phyloP scores from a whole-genome alignment of 176 grass and related monocot genomes.

The Chloris gayana region DNA sequence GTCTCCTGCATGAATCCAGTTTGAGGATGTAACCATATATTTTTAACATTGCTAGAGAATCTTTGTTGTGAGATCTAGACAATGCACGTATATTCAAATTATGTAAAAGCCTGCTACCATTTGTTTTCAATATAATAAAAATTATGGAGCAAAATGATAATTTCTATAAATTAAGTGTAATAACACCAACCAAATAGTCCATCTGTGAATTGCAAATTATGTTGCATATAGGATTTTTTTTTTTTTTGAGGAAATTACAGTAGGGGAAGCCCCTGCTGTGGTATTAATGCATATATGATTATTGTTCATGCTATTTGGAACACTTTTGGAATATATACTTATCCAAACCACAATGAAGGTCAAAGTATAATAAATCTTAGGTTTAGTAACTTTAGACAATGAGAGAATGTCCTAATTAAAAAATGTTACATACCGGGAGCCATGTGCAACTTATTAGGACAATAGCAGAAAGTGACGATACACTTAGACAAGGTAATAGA shows the following conservation, averaged over 20 bases:
- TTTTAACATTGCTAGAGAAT: neutral
- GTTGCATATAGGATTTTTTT: neutral
- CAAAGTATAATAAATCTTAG: neutral
- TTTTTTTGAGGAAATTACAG: too few species aligned
- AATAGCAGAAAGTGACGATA: conserved; percentile 53
- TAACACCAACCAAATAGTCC: neutral
- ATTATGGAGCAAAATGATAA: neutral
- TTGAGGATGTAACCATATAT: neutral
- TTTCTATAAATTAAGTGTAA: neutral
- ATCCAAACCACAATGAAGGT: neutral
- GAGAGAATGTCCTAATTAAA: neutral
- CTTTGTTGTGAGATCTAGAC: neutral
- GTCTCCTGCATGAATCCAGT: conserved; percentile 53
- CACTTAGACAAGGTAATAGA: conserved; percentile 63
- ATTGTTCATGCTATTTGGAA: neutral
- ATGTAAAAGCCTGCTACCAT: neutral
- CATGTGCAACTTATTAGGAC: conserved; percentile 71
- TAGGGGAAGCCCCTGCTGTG: too few species aligned
- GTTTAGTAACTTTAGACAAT: neutral
- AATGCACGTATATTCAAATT: neutral
- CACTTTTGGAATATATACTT: neutral
- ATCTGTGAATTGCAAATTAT: neutral
- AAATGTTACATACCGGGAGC: conserved; percentile 64
- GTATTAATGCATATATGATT: neutral
- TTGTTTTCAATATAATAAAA: too few species aligned